Base-by-base conservation (phyloP, 2,329 filamentous ascomycete species). In the Neurospora crassa region DNA sequence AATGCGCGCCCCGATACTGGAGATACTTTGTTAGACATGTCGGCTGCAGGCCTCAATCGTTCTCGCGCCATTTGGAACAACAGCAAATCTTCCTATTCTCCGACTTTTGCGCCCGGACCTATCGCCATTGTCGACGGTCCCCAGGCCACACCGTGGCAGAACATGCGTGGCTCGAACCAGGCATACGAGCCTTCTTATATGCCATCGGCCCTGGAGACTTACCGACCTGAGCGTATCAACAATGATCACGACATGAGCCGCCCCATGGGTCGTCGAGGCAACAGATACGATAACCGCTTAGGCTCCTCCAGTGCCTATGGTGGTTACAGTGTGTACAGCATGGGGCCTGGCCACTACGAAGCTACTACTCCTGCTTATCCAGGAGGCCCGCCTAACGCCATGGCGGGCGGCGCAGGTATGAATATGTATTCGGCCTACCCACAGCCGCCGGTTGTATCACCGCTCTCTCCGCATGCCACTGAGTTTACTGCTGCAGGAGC, bases 381-480 rank as follows among this genome's bases (percentile, higher is more conserved):
- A 3, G 42, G 70, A 40, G 74, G 75, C 3, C 68, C 72, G 16
- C 74, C 75, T n/a, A 76, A 75, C 10, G 75, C 78, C n/a, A 77
- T 83, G 73, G 72, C 79, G n/a, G 77, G 78, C 59, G 77, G 79
- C 11, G 80, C 84, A 77, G 81, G 80, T 29, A 78, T 85, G 77
- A 75, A 80, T 16, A 80, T 82, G 80, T 87, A 81, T 74, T 80
- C 83, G 70, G 76, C 81, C 53, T 89, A 87, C 76, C 85, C 85
- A 73, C 84, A 85, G 75, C 87, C 87, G 74, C 83, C 88, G 37
- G 84, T 88, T 73, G 87, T 89, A 37, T 92, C 90, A 20, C 85
- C 89, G 8, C 83, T 94, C 59, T 93, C 91, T 20, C 90, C 91
- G 14, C 89, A 92, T 75, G 91, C 91, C 37, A 90, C 88, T 5